A percentile compares a stretch with the other conserved stretches of the same genome.
phyloP scores from a whole-genome alignment of 225 moss, liverwort and hornwort genomes.

The Lunularia cruciata region DNA sequence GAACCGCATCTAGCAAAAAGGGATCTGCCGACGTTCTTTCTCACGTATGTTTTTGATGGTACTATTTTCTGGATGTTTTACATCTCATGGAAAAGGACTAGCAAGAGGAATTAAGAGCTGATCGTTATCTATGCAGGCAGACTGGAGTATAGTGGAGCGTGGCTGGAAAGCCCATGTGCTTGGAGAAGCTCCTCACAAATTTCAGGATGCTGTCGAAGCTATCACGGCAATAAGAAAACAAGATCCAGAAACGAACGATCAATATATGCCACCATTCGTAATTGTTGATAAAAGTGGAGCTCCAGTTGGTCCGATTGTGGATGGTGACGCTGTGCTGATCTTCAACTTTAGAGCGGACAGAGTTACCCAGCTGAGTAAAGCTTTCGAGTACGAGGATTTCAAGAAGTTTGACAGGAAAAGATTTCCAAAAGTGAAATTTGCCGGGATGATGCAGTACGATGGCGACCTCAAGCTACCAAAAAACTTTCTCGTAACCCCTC shows the following conservation, averaged over 20 bases:
- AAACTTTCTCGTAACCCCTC: constrained; percentile 65
- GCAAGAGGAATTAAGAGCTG: background rate
- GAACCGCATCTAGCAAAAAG: too few relatives aligned
- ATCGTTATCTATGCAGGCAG: constrained; percentile 45
- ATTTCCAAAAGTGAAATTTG: constrained; percentile 68
- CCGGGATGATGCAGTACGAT: constrained; percentile 90
- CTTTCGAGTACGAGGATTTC: constrained; percentile 73
- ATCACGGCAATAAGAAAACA: constrained; percentile 63
- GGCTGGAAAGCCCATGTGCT: constrained; percentile 86
- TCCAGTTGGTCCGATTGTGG: constrained; percentile 67
- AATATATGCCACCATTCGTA: constrained; percentile 77
- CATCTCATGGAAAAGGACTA: too few relatives aligned
- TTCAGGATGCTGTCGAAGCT: constrained; percentile 79
- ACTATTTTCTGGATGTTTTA: too few relatives aligned
- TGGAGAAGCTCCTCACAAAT: constrained; percentile 72
- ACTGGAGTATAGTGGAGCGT: constrained; percentile 86
- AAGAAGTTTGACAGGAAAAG: constrained; percentile 65
- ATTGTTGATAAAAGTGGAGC: constrained; percentile 59
- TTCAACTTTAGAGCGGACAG: constrained; percentile 81
- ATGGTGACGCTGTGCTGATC: constrained; percentile 75
- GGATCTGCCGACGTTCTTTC: too few relatives aligned
- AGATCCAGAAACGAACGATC: constrained; percentile 66
- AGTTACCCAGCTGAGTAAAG: constrained; percentile 76
- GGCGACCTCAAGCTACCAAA: constrained; percentile 88
- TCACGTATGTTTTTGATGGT: background rate